Conservation (phyloP, 1,139 yeast genomes). For the Nakaseomyces delphensis region DNA sequence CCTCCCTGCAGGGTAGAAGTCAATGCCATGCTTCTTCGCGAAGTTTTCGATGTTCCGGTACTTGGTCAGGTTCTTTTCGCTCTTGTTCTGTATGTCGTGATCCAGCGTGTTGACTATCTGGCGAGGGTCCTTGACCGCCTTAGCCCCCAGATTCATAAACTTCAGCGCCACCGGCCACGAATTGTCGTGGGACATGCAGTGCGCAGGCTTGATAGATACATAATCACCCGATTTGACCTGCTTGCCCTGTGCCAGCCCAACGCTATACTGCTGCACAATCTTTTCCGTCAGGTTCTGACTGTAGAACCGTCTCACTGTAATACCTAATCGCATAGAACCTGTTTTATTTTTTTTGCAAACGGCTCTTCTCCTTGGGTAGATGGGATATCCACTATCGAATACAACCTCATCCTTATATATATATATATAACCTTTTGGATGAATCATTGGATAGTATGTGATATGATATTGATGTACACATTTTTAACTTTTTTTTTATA, state of each 20-base stretch:
- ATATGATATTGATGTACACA: too few relatives aligned
- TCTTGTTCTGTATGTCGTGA: constrained; percentile 93
- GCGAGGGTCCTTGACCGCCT: constrained; percentile 65
- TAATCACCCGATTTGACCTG: constrained; percentile 83
- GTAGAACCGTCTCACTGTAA: not conserved
- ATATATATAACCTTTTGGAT: too few relatives aligned
- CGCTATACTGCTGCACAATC: constrained; percentile 88
- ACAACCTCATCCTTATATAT: not conserved
- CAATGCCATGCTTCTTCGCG: constrained; percentile 87
- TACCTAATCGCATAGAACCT: not conserved
- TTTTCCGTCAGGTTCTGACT: constrained; percentile 87
- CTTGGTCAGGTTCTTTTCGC: constrained; percentile 79
- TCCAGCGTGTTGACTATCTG: constrained; percentile 95
- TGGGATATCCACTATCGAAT: not conserved
- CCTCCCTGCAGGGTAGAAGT: constrained; percentile 96
- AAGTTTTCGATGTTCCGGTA: constrained; percentile 81
- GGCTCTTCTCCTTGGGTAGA: not conserved
- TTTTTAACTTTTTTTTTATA: too few relatives aligned
- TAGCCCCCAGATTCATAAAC: constrained; percentile 91
- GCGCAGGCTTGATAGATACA: constrained; percentile 90
- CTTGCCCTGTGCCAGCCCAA: constrained; percentile 64
- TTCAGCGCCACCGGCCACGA: constrained; percentile 99
- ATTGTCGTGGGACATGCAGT: constrained; percentile 98
- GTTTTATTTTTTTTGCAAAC: too few relatives aligned
- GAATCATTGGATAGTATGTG: too few relatives aligned